Evolutionary conservation across 1,139 yeast species (phyloP), one percentile per base, ranked within the genome.

Genomic region (Sugiyamaella sp.): DNA sequence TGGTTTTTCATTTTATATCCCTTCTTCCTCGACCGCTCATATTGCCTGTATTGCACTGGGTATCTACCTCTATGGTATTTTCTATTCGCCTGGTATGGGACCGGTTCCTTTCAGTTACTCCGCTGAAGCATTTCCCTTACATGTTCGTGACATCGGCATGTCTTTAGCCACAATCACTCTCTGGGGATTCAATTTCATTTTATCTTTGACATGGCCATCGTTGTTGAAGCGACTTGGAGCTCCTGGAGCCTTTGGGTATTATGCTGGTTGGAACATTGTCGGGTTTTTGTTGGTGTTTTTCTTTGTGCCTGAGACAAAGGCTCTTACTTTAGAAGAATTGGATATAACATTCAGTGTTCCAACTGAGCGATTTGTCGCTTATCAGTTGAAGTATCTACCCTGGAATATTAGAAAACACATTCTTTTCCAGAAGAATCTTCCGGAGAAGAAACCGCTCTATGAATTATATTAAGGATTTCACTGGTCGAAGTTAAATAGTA

Each of bases 61-160:
- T 63, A 84, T 89, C 56, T 89, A 88, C 67, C 68, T 89, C 41
- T 89, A 81, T 71, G 74, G 89, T 0, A 79, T 82, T 43, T 85
- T 86, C 60, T 89, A 89, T 71, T 86, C 95, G 0, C 84, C 88
- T 2, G 93, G 95, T 57, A 89, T 86, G 73, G 96, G 96, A 45
- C 96, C 95, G 12, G 95, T 89, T 49, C 95, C 96, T 5, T 89
- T 89, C 74, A 86, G 95, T 1, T 87, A 88, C 67, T 85, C 95
- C 29, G 95, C 96, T 16, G 95, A 89, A 70, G 88, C 87, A 59
- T 89, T 88, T 77, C 91, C 95, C 53, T 77, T 89, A 61, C 87
- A 87, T 64, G 84, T 88, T 58, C 83, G 96, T 72, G 95, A 89
- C 65, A 74, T 88, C 51, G 95, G 96, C 54, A 87, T 90, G 85